Base-by-base conservation (phyloP, 208 protist genomes). In the Leishmania arabica region DNA sequence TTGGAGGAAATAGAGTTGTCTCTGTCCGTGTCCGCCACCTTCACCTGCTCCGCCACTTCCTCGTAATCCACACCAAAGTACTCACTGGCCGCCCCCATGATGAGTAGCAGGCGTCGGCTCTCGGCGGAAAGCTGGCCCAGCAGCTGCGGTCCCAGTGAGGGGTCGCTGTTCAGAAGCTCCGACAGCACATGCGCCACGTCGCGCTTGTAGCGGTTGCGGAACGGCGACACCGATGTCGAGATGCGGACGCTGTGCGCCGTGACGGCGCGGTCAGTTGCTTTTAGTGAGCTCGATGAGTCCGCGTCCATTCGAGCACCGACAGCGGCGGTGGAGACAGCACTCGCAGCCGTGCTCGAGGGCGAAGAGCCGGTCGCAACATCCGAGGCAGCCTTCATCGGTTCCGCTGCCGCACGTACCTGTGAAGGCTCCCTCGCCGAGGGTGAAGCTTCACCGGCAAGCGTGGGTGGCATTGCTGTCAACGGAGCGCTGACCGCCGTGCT, bases 71-170 rank as follows among this genome's bases (percentile, higher is more conserved):
- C 86, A 13, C 92, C 91, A 78, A 95, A 95, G 85, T 95, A 95
- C 85, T 97, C 94, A 58, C 86, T 93, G 17, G 94, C 89, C 11
- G 92, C 96, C 3, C 91, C 89, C 89, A 96, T 94, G 51, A 97
- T 89, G 0, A 97, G 83, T 75, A 97, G 75, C 77, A 95, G 82
- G 5, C 94, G 91, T 13, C 91, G 88, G 54, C 90, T 92, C 68
- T 97, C 94, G 8, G 88, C 91, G 15, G 90, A 91, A 15, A 97
- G 84, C 62, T 80, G 72, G n/a, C 78, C 77, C 34, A 96, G 86
- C 31, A 97, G 77, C 56, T 81, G 75, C 9, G 75, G 75, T 9
- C 91, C 90, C 42, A 93, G 69, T 1, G 64, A 54, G 0, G 87
- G 77, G 68, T 97, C 92, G 42, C 78, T 72, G 77, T 89, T 90